Evolutionary conservation across 768 basidiomycete genomes (phyloP).

Genomic region (Lactifluus echinatus): DNA sequence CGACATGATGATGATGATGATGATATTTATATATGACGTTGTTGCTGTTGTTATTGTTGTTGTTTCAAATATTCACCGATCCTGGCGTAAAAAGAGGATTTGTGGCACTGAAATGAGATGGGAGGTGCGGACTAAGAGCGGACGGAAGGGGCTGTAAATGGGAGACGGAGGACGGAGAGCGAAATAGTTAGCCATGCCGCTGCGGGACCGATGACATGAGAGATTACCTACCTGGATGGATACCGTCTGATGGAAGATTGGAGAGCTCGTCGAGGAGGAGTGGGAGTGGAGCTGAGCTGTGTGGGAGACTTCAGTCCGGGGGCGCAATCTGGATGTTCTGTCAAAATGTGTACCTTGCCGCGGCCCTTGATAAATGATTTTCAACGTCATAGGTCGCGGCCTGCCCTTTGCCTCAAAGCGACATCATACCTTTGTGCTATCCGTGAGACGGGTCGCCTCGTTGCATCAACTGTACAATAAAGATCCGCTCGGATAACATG

Average conservation of each 20-base stretch:
- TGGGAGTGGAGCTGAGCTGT: not conserved
- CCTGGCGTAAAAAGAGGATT: not conserved
- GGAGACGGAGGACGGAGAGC: not conserved
- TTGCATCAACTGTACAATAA: constrained; percentile 1
- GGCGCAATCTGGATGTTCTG: constrained; percentile 8
- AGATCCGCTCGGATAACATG: not conserved
- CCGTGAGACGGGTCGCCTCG: not conserved
- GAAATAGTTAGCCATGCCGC: constrained; percentile 1
- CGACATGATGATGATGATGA: not conserved
- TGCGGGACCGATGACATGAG: not conserved
- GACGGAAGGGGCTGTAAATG: not conserved
- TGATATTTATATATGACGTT: not conserved
- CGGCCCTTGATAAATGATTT: constrained; percentile 12
- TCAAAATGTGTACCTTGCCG: not conserved
- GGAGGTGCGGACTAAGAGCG: not conserved
- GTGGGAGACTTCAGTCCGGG: constrained; percentile 5
- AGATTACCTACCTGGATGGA: no score
- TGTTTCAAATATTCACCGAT: not conserved
- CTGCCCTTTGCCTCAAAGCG: constrained; percentile 17
- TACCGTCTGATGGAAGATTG: constrained; percentile 5
- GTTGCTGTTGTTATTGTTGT: not conserved
- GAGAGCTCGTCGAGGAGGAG: not conserved
- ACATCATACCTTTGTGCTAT: constrained; percentile 5
- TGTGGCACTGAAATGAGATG: not conserved
- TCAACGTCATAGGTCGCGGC: constrained; percentile 15